These are phyloP conservation scores for Peribolospora kevripleyi DNA, from an alignment of 768 basidiomycete genomes.

Conservation along the genomic window DNA sequence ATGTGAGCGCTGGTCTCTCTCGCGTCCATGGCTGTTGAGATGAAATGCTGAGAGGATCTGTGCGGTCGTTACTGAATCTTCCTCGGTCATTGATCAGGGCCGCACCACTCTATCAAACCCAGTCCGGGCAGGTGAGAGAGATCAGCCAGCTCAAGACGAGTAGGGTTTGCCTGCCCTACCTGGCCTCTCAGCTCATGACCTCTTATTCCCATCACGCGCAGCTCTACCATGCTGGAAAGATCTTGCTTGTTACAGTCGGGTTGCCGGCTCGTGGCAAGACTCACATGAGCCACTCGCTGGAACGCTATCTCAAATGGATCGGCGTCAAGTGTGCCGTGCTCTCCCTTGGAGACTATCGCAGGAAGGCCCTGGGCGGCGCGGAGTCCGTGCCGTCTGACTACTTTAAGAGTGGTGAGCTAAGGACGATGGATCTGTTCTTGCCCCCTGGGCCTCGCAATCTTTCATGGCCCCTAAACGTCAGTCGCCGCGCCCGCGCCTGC, in stretches of 20 bases:
- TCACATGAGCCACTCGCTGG: slow-evolving; percentile 79
- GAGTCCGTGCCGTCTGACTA: slow-evolving; percentile 77
- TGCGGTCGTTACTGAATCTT: too few relatives aligned
- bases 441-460: neutral
- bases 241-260: neutral
- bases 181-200: neutral
- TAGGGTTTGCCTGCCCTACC: neutral
- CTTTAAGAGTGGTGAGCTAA: slow-evolving; percentile 45
- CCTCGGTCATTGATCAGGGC: too few relatives aligned
- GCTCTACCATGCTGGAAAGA: slow-evolving; percentile 3
- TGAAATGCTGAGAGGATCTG: too few relatives aligned
- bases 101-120: too few relatives aligned
- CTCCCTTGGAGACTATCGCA: slow-evolving; percentile 78
- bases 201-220: neutral
- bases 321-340: slow-evolving; percentile 76
- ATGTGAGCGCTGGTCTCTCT: too few relatives aligned
- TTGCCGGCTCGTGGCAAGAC: slow-evolving; percentile 64
- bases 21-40: too few relatives aligned
- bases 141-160: too few relatives aligned
- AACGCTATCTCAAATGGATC: slow-evolving; percentile 95
- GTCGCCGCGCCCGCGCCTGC: slow-evolving; percentile 11
- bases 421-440: neutral
- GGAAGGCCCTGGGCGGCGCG: slow-evolving; percentile 68
- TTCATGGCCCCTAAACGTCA: too few relatives aligned
- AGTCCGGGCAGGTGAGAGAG: too few relatives aligned